Evolutionary conservation across 2,329 filamentous ascomycete genomes (phyloP).

Genomic region (Diaporthe nobilis): DNA sequence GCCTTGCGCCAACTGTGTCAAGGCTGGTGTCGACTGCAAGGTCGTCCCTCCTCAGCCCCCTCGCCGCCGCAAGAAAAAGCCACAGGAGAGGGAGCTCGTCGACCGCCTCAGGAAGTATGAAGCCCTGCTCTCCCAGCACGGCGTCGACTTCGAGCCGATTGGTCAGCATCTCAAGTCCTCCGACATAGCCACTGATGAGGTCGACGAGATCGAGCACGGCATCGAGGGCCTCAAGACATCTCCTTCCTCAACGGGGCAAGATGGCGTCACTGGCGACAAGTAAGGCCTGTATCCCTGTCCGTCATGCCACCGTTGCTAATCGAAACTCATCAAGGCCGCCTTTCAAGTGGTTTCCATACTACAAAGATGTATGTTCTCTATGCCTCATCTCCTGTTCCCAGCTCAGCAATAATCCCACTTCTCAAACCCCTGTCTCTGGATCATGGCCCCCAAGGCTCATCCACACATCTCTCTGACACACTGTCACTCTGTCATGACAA

Average conservation of each 20-base stretch:
- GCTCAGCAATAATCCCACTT: not conserved
- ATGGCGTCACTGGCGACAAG: conserved; percentile 52
- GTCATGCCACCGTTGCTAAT: conserved; percentile 48
- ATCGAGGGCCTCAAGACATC: conserved; percentile 69
- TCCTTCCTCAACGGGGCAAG: conserved; percentile 60
- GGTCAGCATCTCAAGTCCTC: conserved; percentile 63
- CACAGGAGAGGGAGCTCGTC: conserved; percentile 79
- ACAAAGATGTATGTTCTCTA: conserved; percentile 62
- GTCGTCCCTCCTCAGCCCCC: conserved; percentile 70
- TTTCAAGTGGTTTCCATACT: conserved; percentile 64
- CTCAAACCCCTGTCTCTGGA: not conserved
- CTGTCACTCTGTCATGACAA: not conserved
- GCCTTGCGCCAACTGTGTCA: conserved; percentile 79
- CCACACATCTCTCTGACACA: not conserved
- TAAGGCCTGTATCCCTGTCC: conserved; percentile 41
- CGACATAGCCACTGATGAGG: conserved; percentile 61
- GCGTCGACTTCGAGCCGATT: conserved; percentile 78
- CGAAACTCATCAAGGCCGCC: conserved; percentile 51
- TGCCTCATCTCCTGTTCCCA: not conserved
- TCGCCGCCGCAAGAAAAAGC: conserved; percentile 72
- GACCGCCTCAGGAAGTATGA: conserved; percentile 80
- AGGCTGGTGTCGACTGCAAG: conserved; percentile 72
- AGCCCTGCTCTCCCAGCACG: conserved; percentile 73
- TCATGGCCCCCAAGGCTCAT: not conserved
- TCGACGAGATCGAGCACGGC: conserved; percentile 69